These are phyloP conservation scores for Penicillium bialowiezense DNA, from an alignment of 495 filamentous ascomycete genomes.

Conservation along the genomic window DNA sequence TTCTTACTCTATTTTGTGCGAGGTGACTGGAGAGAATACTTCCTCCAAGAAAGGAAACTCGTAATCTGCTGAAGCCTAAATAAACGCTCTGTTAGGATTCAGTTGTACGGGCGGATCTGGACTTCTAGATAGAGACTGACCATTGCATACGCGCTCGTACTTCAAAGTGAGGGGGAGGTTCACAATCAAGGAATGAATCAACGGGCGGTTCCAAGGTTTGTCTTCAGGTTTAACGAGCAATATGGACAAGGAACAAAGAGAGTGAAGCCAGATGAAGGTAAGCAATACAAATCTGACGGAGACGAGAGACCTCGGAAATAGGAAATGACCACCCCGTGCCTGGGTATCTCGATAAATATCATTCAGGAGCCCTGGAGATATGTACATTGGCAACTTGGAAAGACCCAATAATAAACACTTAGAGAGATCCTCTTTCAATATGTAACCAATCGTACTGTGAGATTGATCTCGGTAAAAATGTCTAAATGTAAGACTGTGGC, in stretches of 20 bases:
- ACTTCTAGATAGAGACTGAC: no score
- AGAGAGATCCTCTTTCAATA: not conserved
- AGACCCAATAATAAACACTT: not conserved
- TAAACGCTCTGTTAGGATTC: not conserved
- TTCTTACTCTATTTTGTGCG: slow-evolving; percentile 32
- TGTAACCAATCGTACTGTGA: slow-evolving; percentile 7
- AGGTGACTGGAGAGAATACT: slow-evolving; percentile 27
- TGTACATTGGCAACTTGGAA: not conserved
- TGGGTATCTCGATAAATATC: slow-evolving; percentile 1
- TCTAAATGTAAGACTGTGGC: not conserved
- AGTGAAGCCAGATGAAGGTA: no score
- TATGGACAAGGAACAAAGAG: no score
- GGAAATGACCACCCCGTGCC: no score
- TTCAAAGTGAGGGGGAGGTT: no score
- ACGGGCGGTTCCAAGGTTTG: no score
- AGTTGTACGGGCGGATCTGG: no score
- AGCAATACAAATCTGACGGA: no score
- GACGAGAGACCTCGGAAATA: no score
- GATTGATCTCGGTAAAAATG: slow-evolving; percentile 11
- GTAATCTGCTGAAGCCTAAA: slow-evolving; percentile 24
- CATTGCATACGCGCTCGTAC: no score
- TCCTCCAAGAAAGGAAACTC: slow-evolving; percentile 39
- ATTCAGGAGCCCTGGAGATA: not conserved
- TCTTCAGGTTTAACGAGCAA: no score
- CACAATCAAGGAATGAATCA: no score